Evolutionary conservation across 108 stramenopile genomes (phyloP), one percentile per base, ranked within the genome.

Genomic region (Stephanodiscus minutulus): DNA sequence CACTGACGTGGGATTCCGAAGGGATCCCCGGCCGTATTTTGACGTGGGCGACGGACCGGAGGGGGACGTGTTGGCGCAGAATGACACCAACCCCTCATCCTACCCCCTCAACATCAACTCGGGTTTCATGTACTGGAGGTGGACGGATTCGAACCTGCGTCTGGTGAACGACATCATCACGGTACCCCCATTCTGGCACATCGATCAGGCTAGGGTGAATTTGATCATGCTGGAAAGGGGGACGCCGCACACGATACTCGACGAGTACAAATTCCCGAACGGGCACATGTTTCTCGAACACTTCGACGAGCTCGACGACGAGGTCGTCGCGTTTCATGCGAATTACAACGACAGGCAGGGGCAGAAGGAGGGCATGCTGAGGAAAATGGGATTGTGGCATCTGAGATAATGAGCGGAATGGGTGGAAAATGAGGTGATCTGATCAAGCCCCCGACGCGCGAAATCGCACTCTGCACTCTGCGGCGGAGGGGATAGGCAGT

Each of bases 51-150:
- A 35, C 21, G 61, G 39, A 41, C 36, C 17, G 10, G 39, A 6
- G 35, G 36, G 61, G 37, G 61, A 61, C 39, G 27, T 61, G 18
- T 5, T 61, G 13, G 61, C 61, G 61, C 61, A 61, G 39, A 61
- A 61, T 18, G 61, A 61, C 27, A 61, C 61, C 61, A 61, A 61
- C 9, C 39, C 39, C 1, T 2, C 13, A 9, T 17, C 61, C 9
- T 61, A 61, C 41, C 36, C 17, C 18, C 39, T 61, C 24, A 37
- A 36, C n/a, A 35, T 61, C 2, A 61, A 61, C 39, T 61, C 61
- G 20, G 61, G 61, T 39, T 61, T 61, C 61, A 61, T 61, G 61
- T 61, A 61, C 22, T 61, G 61, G 61, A 61, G 37, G 39, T 13
- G 36, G 15, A 61, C 37, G 7, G 18, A 4, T 27, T 9, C 35